Evolutionary conservation across 305 asterid genomes (phyloP).

Genomic region (Nicotiana rustica): DNA sequence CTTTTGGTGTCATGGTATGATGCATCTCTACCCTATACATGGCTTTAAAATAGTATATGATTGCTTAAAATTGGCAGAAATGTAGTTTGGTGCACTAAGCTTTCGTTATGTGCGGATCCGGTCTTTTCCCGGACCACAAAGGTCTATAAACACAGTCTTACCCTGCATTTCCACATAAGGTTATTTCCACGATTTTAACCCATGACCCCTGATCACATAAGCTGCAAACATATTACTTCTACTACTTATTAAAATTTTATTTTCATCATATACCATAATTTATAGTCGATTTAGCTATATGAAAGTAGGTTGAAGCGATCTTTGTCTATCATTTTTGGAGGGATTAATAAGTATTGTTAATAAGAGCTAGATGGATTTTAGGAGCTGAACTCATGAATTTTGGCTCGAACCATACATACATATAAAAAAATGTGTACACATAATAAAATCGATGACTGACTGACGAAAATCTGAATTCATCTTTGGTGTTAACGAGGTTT

Average conservation of each 20-base stretch:
- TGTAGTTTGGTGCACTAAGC: too few species aligned
- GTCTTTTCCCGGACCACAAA: too few species aligned
- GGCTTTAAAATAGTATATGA: not conserved
- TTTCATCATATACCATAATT: not conserved
- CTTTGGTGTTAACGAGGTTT: not conserved
- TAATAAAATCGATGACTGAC: not conserved
- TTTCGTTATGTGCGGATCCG: too few species aligned
- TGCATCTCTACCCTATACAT: not conserved
- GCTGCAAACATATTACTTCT: too few species aligned
- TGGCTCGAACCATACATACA: not conserved
- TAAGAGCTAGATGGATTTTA: not conserved
- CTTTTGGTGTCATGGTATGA: slow-evolving; percentile 59
- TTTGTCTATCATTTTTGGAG: not conserved
- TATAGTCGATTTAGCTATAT: not conserved
- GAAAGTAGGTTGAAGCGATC: not conserved
- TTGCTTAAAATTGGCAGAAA: not conserved
- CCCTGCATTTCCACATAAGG: too few species aligned
- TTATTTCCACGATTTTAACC: too few species aligned
- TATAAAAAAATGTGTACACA: not conserved
- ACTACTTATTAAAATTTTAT: too few species aligned
- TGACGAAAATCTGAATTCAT: not conserved
- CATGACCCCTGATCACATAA: too few species aligned
- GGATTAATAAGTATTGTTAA: not conserved
- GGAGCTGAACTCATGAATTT: not conserved
- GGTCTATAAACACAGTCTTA: too few species aligned